Evolutionary conservation across 768 basidiomycete species (phyloP), one percentile per base, ranked within the genome.

Genomic region (Tricholoma saponaceum): DNA sequence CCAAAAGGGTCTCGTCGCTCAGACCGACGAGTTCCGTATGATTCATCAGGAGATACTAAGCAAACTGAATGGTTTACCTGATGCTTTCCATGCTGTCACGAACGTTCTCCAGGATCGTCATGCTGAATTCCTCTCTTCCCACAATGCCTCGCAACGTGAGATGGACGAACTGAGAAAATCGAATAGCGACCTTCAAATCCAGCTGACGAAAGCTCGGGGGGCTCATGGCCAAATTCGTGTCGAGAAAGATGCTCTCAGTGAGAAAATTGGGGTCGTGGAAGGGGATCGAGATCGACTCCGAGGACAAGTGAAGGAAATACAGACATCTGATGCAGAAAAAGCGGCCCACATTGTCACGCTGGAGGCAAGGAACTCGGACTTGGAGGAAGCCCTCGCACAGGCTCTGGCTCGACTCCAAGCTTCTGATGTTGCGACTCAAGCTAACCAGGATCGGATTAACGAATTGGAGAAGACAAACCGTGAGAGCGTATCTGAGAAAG

Each of bases 161-260:
- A 68, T 85, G 26, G 88, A 91, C 9, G 89, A 92, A 54, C 75
- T 90, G 56, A 83, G 84, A 44, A 83, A 81, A 58, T 64, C 76
- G 16, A 91, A 90, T 67, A 74, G 80, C 7, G 90, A 92, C 6
- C 76, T 84, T 51, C 89, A 91, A 64, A 74, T 85, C 32, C 87
- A 91, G 64, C 64, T 93, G 10, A 81, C 84, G 12, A 90, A 90
- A 71, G 87, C 91, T 51, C 86, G 89, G 54, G 83, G 84, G 20
- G 83, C 85, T 13, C 86, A 90, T 63, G 89, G 90, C 0, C 86
- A 89, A 66, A 80, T 88, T 5, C 84, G 89, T 14, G 89, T 89
- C 13, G 91, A 94, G 75, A 94, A 92, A 72, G 91, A 92, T 51
- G 73, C 82, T 35, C 68, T 91, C 47, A 71, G 65, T 20, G 88